Base-by-base conservation (phyloP, 192 early-diverging fungal genomes). In the Entomortierella lignicola region DNA sequence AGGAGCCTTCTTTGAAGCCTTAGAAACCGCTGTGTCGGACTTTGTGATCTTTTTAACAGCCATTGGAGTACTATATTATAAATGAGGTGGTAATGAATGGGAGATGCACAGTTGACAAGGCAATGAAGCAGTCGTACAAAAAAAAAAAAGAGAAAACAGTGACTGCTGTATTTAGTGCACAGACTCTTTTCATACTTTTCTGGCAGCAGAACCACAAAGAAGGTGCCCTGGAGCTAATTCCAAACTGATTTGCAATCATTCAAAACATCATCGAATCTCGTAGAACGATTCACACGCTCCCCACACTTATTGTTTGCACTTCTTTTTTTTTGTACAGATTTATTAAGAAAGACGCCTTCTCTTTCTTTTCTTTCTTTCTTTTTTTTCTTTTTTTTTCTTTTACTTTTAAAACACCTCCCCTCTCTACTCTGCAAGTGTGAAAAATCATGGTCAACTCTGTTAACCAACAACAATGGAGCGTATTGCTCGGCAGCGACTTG, bases 391-490 rank as follows among this genome's bases (percentile, higher is more conserved):
- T n/a, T 62, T 50, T 62, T 21, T 50, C 30, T 55, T 26, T 27
- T 55, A 10, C 17, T 55, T 55, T 37, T 25, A 47, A 27, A 44
- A 27, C 21, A n/a, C 13, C 39, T 41, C 27, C 54, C 51, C 43
- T 43, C 13, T 27, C n/a, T 20, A 10, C 27, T 56, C 54, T 37
- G 34, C 34, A 37, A 37, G 34, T 37, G 34, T 37, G 34, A 37
- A n/a, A n/a, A 37, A 15, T 69, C 47, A 41, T 26, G 26, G 41
- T 8, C 62, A 52, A 54, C 21, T 39, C 29, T 25, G 2, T 51
- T 21, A 60, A 77, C 63, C 55, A 50, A 17, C 63, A 69, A 55
- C 75, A 79, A 55, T 79, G 75, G 75, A 79, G 75, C 63, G 52
- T 70, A 15, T 31, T 79, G 57, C 67, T 79, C 29, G 75, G 67